Evolutionary conservation across 2,329 filamentous ascomycete genomes (phyloP).

Genomic region (Diaporthe velutina): DNA sequence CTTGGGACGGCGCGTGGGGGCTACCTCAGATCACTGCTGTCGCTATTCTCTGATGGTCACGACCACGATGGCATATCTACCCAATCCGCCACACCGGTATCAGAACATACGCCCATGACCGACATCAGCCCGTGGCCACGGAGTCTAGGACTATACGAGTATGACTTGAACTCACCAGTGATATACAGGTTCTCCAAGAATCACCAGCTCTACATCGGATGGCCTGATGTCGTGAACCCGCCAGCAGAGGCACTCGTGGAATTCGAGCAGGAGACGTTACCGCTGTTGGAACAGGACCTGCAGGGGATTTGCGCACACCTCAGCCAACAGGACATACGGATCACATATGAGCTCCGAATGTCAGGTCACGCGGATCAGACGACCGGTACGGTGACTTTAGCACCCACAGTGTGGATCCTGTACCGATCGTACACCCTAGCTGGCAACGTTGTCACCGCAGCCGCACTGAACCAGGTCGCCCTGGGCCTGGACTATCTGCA

Average conservation of each 20-base stretch:
- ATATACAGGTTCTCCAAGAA: constrained; percentile 22
- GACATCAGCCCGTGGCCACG: not conserved
- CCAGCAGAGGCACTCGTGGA: constrained; percentile 32
- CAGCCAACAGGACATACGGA: constrained; percentile 32
- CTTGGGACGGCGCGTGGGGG: constrained; percentile 28
- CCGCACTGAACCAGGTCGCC: constrained; percentile 27
- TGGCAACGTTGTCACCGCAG: not conserved
- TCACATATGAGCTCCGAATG: constrained; percentile 37
- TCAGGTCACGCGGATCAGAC: constrained; percentile 14
- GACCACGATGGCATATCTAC: not conserved
- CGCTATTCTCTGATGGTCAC: constrained; percentile 14
- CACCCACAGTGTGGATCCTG: constrained; percentile 35
- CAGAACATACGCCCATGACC: constrained; percentile 11
- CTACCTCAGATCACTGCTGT: constrained; percentile 32
- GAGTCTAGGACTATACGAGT: constrained; percentile 9
- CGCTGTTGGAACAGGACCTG: constrained; percentile 33
- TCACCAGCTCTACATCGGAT: constrained; percentile 28
- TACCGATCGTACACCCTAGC: constrained; percentile 1
- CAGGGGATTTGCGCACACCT: constrained; percentile 27
- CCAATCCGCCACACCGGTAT: not conserved
- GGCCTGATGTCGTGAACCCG: constrained; percentile 23
- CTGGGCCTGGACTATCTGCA: constrained; percentile 30
- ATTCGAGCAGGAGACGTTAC: constrained; percentile 35
- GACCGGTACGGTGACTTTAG: constrained; percentile 12
- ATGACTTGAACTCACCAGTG: constrained; percentile 8